phyloP scores from a whole-genome alignment of 2,329 filamentous ascomycete genomes.

The Fusarium austroafricanum region DNA sequence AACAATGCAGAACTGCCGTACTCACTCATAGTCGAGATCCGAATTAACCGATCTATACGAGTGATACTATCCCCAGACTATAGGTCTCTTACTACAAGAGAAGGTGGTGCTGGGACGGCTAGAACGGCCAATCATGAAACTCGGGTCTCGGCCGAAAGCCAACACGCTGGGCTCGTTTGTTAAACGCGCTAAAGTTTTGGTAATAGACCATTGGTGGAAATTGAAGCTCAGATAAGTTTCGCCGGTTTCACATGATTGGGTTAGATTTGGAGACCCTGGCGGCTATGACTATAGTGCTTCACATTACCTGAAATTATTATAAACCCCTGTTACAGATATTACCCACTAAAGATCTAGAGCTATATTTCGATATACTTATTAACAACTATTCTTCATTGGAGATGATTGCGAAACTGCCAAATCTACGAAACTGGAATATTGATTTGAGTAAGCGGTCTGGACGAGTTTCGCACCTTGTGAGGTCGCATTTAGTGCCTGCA shows the following conservation, averaged over 20 bases:
- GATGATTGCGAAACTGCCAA: not conserved
- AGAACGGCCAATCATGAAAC: constrained; percentile 3
- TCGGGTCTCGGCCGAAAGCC: not conserved
- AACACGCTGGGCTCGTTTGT: not conserved
- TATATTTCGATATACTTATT: not conserved
- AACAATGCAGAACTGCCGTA: constrained; percentile 4
- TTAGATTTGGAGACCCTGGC: too few species aligned
- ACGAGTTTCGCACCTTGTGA: not conserved
- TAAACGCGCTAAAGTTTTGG: not conserved
- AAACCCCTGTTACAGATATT: constrained; percentile 15
- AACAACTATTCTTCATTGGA: not conserved
- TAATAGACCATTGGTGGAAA: not conserved
- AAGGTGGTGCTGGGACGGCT: not conserved
- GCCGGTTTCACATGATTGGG: constrained; percentile 11
- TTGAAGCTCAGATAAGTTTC: not conserved
- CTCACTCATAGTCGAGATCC: not conserved
- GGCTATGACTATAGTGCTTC: constrained; percentile 9
- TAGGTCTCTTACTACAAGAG: not conserved
- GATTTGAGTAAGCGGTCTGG: not conserved
- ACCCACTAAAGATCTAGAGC: too few species aligned
- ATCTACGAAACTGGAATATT: not conserved
- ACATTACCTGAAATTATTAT: constrained; percentile 3
- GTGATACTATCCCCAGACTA: not conserved
- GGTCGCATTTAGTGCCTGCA: not conserved
- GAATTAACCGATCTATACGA: not conserved